phyloP scores from a whole-genome alignment of 305 asterid species.

The Fraxinus sp. region DNA sequence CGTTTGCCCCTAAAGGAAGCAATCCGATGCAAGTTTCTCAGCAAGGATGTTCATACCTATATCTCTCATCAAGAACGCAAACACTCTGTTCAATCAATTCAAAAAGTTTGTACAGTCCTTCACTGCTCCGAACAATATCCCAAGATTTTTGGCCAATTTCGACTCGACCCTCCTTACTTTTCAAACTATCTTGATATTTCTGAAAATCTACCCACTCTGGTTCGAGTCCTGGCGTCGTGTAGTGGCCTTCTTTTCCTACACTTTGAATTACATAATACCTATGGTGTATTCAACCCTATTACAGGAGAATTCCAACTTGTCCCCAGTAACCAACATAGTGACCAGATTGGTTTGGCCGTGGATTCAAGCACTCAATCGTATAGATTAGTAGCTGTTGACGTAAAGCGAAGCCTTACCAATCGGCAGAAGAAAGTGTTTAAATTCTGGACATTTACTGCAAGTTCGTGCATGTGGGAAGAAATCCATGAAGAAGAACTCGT shows the following conservation, averaged over 20 bases:
- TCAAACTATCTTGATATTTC: background rate
- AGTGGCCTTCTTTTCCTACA: background rate
- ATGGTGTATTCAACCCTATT: background rate
- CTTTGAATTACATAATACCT: background rate
- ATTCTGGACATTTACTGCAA: background rate
- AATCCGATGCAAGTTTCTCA: too few species aligned
- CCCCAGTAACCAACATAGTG: background rate
- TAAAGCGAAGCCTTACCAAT: background rate
- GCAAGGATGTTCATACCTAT: background rate
- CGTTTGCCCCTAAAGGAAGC: too few species aligned
- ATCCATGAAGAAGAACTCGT: background rate
- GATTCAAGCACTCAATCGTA: background rate
- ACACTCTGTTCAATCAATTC: background rate
- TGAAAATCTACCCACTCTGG: background rate
- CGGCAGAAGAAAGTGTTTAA: background rate
- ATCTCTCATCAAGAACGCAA: background rate
- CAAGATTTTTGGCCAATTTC: background rate
- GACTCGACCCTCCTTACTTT: background rate
- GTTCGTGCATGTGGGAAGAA: background rate
- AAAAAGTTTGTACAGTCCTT: background rate
- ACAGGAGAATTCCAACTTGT: background rate
- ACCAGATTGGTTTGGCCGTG: background rate
- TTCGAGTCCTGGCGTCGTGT: background rate
- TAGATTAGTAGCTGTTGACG: background rate
- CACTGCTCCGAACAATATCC: background rate